A percentile compares a stretch with the other conserved stretches of the same genome.
Evolutionary conservation across 352 stramenopile species (phyloP).

Genomic region (Phytophthora vignae): DNA sequence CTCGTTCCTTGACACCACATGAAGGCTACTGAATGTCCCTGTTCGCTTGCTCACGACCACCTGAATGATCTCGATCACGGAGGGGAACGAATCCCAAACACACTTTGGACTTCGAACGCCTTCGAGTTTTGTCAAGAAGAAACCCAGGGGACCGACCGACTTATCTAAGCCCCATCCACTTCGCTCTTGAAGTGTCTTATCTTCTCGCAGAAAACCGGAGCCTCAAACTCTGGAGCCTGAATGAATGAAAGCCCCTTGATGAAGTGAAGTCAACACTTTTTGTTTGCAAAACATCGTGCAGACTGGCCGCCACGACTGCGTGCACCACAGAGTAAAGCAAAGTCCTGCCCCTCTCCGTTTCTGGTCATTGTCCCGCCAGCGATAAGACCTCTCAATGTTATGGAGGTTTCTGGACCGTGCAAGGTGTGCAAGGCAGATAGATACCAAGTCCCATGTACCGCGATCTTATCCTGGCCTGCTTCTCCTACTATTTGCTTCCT

Average conservation of each 20-base stretch:
- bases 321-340: too few relatives aligned
- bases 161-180: neutral
- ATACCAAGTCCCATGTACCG: neutral
- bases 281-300: neutral
- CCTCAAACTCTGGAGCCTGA: neutral
- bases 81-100: neutral
- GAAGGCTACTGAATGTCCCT: neutral
- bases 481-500: neutral
- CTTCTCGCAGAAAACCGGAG: neutral
- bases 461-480: neutral
- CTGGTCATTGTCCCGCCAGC: neutral
- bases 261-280: neutral
- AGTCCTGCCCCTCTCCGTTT: too few relatives aligned
- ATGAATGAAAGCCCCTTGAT: neutral
- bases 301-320: neutral
- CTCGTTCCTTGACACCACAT: neutral
- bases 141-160: neutral
- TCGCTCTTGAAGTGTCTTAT: neutral
- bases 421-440: neutral
- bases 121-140: neutral
- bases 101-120: too few relatives aligned
- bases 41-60: neutral
- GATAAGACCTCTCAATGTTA: neutral
- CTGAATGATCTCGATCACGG: neutral
- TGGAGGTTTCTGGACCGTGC: neutral